Evolutionary conservation across 192 early-diverging fungal species (phyloP).

Genomic region (Backusella tarrabulga): DNA sequence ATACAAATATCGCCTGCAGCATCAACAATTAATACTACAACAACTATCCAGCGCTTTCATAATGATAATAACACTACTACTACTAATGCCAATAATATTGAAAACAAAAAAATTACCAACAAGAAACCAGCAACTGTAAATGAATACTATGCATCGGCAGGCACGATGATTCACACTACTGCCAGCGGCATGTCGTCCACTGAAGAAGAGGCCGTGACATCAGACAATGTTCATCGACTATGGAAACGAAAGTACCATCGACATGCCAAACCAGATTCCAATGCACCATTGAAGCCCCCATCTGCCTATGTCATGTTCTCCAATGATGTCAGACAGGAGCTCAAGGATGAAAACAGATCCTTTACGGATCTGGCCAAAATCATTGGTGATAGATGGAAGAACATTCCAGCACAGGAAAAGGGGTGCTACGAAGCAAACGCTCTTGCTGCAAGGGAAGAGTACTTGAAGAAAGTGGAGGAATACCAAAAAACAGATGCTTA

Average conservation of each 20-base stretch:
- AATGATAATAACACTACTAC: not conserved
- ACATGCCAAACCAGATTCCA: constrained; percentile 47
- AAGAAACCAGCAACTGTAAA: not conserved
- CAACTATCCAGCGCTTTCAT: not conserved
- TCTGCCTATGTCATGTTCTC: constrained; percentile 53
- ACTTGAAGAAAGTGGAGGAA: constrained; percentile 19
- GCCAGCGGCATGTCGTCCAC: constrained; percentile 32
- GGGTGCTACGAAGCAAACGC: constrained; percentile 32
- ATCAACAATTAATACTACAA: not conserved
- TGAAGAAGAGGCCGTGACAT: constrained; percentile 29
- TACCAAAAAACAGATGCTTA: constrained; percentile 40
- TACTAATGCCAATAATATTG: not conserved
- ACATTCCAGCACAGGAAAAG: constrained; percentile 29
- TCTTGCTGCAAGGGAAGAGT: constrained; percentile 31
- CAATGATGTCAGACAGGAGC: constrained; percentile 41
- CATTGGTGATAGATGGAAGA: constrained; percentile 48
- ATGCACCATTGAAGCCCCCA: constrained; percentile 44
- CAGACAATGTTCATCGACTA: constrained; percentile 13
- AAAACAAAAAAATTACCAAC: not conserved
- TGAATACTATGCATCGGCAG: constrained; percentile 15
- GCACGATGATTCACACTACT: constrained; percentile 10
- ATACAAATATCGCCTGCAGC: not conserved
- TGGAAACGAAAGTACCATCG: constrained; percentile 45
- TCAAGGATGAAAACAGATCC: constrained; percentile 33
- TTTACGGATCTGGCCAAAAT: constrained; percentile 46